These are phyloP conservation scores for Veloboletus limbatus DNA, from an alignment of 1,284 basidiomycete species.

Conservation along the genomic window DNA sequence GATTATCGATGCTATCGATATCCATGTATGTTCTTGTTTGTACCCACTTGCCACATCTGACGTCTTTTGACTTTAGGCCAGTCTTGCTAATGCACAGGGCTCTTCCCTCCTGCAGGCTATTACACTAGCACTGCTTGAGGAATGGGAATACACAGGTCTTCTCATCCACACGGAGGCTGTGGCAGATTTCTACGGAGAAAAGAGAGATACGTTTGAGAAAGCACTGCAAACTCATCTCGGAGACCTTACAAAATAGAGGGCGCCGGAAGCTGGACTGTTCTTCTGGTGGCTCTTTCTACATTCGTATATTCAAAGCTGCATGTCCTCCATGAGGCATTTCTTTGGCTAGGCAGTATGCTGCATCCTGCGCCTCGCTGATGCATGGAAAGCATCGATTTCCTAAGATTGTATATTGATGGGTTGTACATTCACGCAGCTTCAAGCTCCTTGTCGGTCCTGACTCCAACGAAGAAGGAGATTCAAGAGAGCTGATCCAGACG, in stretches of 20 bases:
- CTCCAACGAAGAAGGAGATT: constrained; percentile 62
- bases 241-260: constrained; percentile 79
- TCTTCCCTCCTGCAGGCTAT: constrained; percentile 80
- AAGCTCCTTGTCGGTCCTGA: constrained; percentile 50
- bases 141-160: constrained; percentile 83
- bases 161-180: constrained; percentile 68
- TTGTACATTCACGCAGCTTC: constrained; percentile 47
- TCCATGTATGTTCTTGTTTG: constrained; percentile 48
- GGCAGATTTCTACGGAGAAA: constrained; percentile 75
- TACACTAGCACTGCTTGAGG: constrained; percentile 62
- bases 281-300: constrained; percentile 62
- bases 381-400: constrained; percentile 10
- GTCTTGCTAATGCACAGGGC: constrained; percentile 76
- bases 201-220: constrained; percentile 78
- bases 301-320: constrained; percentile 16
- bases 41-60: constrained; percentile 6
- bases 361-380: constrained; percentile 7
- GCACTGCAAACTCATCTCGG: constrained; percentile 73
- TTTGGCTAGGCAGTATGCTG: constrained; percentile 2
- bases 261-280: constrained; percentile 90
- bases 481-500: constrained; percentile 71
- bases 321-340: constrained; percentile 9
- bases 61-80: constrained; percentile 46
- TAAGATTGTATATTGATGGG: constrained; percentile 15
- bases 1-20: constrained; percentile 74